These are phyloP conservation scores for Mucor sp. DNA, from an alignment of 371 early-diverging fungal genomes.

Conservation along the genomic window DNA sequence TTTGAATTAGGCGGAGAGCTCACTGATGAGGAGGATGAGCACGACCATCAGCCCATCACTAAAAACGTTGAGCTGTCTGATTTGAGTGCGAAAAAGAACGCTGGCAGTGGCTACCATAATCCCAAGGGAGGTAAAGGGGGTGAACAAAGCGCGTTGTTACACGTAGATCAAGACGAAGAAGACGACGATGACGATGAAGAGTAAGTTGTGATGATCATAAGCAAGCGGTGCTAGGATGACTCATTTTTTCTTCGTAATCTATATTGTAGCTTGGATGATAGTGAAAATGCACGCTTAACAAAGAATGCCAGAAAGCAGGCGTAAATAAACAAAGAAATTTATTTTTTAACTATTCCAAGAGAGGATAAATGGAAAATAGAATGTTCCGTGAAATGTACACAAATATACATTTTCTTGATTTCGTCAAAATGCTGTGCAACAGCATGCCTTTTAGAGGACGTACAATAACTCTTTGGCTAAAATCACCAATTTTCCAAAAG, in stretches of 20 bases:
- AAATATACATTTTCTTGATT: neutral
- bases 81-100: neutral
- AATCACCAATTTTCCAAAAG: neutral
- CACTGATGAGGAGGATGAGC: slow-evolving; percentile 60
- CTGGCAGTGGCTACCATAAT: neutral
- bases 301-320: slow-evolving; percentile 34
- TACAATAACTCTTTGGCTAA: neutral
- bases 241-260: no score
- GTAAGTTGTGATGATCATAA: slow-evolving; percentile 27
- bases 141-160: slow-evolving; percentile 32
- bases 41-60: slow-evolving; percentile 22
- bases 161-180: slow-evolving; percentile 39
- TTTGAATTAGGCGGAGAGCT: slow-evolving; percentile 71
- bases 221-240: neutral
- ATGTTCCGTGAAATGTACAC: neutral
- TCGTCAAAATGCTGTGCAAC: neutral
- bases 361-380: neutral
- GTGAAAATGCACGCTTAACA: slow-evolving; percentile 43
- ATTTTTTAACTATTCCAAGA: neutral
- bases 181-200: slow-evolving; percentile 35
- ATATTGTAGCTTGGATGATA: slow-evolving; percentile 44
- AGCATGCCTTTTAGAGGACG: no score
- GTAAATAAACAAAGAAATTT: neutral
- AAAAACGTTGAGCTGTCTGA: slow-evolving; percentile 21
- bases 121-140: slow-evolving; percentile 10